phyloP scores from a whole-genome alignment of 2,329 filamentous ascomycete species.

The Ceratocystis albifundus region DNA sequence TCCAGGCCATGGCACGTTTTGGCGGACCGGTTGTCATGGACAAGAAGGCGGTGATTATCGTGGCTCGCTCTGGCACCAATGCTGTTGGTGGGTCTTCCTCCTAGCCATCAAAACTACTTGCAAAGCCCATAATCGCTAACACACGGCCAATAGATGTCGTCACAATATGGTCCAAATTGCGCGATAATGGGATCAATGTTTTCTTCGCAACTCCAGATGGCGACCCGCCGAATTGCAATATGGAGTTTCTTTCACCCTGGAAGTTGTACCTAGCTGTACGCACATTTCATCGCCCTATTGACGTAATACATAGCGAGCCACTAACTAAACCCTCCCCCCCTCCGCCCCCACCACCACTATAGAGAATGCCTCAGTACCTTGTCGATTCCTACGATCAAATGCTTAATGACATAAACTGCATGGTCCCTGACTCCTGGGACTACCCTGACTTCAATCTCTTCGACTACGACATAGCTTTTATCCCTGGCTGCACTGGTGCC shows the following conservation, averaged over 20 bases:
- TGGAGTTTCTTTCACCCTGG: conserved; percentile 16
- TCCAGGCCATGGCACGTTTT: conserved; percentile 11
- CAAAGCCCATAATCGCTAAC: neutral
- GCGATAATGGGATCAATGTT: conserved; percentile 17
- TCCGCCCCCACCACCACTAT: no score
- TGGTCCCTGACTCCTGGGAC: conserved; percentile 13
- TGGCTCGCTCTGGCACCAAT: conserved; percentile 16
- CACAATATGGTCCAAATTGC: conserved; percentile 16
- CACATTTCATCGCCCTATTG: neutral
- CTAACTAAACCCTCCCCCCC: neutral
- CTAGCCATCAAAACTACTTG: neutral
- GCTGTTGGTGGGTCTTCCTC: conserved; percentile 17
- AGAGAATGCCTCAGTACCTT: conserved; percentile 21
- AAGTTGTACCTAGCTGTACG: conserved; percentile 18
- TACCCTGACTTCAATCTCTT: conserved; percentile 16
- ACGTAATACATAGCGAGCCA: no score
- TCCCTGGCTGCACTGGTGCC: conserved; percentile 16
- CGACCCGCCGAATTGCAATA: conserved; percentile 13
- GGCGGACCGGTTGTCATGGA: conserved; percentile 4
- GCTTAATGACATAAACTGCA: conserved; percentile 16
- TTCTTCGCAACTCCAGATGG: conserved; percentile 20
- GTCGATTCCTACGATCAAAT: conserved; percentile 16
- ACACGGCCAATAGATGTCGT: conserved; percentile 13
- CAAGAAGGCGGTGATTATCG: conserved; percentile 16
- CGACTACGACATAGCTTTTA: conserved; percentile 17